Percentiles rank a stretch among this genome's conserved stretches.
Evolutionary conservation across 495 filamentous ascomycete species (phyloP).

Genomic region (Penicillium riverlandense): DNA sequence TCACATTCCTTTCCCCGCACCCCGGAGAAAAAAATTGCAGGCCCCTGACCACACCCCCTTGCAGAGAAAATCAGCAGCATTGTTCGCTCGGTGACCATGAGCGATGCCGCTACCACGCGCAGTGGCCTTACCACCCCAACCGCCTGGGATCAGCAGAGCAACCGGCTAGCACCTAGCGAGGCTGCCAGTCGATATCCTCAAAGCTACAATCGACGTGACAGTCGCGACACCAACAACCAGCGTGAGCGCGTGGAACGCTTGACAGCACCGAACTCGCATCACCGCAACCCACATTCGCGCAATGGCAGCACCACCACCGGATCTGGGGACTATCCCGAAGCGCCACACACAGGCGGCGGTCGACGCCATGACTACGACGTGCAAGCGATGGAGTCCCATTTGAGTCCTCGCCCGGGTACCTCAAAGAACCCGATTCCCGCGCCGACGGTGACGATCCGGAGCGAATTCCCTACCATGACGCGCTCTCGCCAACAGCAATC

Average conservation of each 20-base stretch:
- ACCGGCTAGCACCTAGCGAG: conserved; percentile 41
- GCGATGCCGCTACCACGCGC: conserved; percentile 46
- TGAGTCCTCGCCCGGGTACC: conserved; percentile 59
- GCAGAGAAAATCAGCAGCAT: conserved; percentile 93
- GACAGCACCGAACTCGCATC: conserved; percentile 28
- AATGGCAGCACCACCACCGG: conserved; percentile 73
- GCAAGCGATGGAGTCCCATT: conserved; percentile 87
- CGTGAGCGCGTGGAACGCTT: conserved; percentile 55
- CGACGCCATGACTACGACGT: conserved; percentile 91
- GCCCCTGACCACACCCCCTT: conserved; percentile 2
- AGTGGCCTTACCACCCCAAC: conserved; percentile 49
- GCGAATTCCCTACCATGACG: conserved; percentile 92
- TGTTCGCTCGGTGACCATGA: conserved; percentile 74
- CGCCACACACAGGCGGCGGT: conserved; percentile 34
- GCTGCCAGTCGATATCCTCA: conserved; percentile 32
- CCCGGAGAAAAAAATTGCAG: not conserved
- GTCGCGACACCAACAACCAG: conserved; percentile 46
- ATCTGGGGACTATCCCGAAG: conserved; percentile 70
- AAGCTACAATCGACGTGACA: conserved; percentile 44
- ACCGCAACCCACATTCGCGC: conserved; percentile 48
- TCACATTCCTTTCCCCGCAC: conserved; percentile 4
- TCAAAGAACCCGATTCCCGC: conserved; percentile 88
- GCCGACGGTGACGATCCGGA: conserved; percentile 84
- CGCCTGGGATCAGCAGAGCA: conserved; percentile 51
- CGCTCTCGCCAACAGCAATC: conserved; percentile 91